phyloP scores from a whole-genome alignment of 257 asterid species.

The Nicotiana tomentosiformis region DNA sequence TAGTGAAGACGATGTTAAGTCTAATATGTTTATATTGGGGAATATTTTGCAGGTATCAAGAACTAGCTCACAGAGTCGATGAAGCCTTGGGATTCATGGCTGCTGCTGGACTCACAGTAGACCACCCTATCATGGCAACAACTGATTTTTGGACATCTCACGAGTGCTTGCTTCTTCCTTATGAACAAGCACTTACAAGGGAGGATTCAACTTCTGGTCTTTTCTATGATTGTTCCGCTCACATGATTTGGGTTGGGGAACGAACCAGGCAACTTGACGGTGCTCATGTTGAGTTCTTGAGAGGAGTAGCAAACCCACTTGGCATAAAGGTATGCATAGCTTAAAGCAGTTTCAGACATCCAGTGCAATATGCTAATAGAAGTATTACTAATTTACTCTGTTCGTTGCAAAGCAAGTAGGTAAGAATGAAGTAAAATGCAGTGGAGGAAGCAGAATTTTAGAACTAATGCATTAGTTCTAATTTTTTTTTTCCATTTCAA shows the following conservation, averaged over 20 bases:
- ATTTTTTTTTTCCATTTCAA: no score
- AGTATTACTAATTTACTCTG: not conserved
- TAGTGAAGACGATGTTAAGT: not conserved
- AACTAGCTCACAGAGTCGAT: constrained; percentile 82
- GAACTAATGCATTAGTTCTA: not conserved
- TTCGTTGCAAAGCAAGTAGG: not conserved
- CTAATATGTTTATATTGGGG: constrained; percentile 10
- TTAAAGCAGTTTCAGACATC: not conserved
- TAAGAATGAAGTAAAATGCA: not conserved
- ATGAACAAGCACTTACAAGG: constrained; percentile 76
- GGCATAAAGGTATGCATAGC: constrained; percentile 62
- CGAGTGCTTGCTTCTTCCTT: constrained; percentile 72
- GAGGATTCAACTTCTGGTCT: constrained; percentile 76
- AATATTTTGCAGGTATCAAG: constrained; percentile 52
- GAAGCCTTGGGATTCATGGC: constrained; percentile 89
- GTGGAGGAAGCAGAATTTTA: not conserved
- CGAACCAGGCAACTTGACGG: constrained; percentile 81
- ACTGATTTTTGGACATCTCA: constrained; percentile 90
- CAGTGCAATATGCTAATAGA: not conserved
- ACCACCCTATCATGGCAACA: constrained; percentile 74
- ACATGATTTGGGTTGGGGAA: constrained; percentile 88
- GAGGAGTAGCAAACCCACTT: constrained; percentile 79
- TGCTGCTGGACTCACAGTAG: constrained; percentile 74
- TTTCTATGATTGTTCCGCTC: constrained; percentile 83
- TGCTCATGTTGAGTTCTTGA: constrained; percentile 68